phyloP scores from a whole-genome alignment of 768 basidiomycete genomes.

The Naganishia vishniacii region DNA sequence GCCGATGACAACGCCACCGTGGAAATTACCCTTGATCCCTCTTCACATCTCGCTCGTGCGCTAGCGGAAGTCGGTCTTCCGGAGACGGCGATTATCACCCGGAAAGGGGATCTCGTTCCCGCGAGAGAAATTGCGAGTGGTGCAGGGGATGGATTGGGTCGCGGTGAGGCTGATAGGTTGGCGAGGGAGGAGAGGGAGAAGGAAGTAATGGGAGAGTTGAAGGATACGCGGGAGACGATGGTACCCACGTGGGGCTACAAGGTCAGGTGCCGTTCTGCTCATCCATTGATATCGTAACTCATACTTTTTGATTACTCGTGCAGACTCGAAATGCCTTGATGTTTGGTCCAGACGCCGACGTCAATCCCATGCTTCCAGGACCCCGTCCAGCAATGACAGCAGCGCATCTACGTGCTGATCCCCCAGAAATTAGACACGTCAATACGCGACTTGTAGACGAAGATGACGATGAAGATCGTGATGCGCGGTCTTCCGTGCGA shows the following conservation, averaged over 20 bases:
- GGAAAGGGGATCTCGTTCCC: slow-evolving; percentile 42
- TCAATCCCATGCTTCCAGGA: slow-evolving; percentile 58
- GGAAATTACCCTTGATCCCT: slow-evolving; percentile 35
- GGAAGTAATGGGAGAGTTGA: slow-evolving; percentile 38
- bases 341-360: slow-evolving; percentile 89
- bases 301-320: slow-evolving; percentile 12
- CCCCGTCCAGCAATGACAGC: slow-evolving; percentile 17
- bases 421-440: slow-evolving; percentile 60
- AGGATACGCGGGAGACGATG: slow-evolving; percentile 32
- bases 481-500: slow-evolving; percentile 32
- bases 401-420: slow-evolving; percentile 29
- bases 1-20: slow-evolving; percentile 8
- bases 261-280: slow-evolving; percentile 29
- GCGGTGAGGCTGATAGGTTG: slow-evolving; percentile 35
- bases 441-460: slow-evolving; percentile 72
- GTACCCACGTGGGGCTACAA: slow-evolving; percentile 45
- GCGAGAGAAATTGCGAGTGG: slow-evolving; percentile 39
- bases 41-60: slow-evolving; percentile 42
- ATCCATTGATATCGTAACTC: slow-evolving; percentile 11
- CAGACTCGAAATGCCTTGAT: slow-evolving; percentile 90
- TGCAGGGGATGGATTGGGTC: slow-evolving; percentile 32
- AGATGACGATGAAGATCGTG: slow-evolving; percentile 56
- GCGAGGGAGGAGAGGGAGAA: slow-evolving; percentile 30
- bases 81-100: slow-evolving; percentile 41
- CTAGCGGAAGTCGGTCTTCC: slow-evolving; percentile 45